A percentile compares a stretch with the other conserved stretches of the same genome.
These are phyloP conservation scores for Gnomoniopsis smithogilvyi DNA, from an alignment of 2,329 filamentous ascomycete genomes.

Conservation along the genomic window DNA sequence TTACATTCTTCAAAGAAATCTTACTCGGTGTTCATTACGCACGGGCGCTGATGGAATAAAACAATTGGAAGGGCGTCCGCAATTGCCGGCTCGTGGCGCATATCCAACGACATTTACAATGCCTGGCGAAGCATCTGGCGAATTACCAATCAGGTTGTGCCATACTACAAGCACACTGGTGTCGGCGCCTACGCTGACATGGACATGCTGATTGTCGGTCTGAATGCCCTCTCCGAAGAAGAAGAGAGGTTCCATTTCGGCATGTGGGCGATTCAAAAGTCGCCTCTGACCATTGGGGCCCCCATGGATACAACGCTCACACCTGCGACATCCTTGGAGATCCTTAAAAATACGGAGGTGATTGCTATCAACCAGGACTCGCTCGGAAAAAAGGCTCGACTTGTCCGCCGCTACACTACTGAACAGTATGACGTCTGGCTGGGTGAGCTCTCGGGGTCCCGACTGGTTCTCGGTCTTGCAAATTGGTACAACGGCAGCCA, in stretches of 20 bases:
- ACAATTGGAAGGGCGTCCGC: slow-evolving; percentile 33
- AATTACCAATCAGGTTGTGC: slow-evolving; percentile 49
- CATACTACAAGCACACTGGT: slow-evolving; percentile 40
- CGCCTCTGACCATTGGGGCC: slow-evolving; percentile 45
- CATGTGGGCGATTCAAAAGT: slow-evolving; percentile 51
- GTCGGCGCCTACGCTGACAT: slow-evolving; percentile 48
- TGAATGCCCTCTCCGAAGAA: slow-evolving; percentile 38
- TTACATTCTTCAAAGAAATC: background rate
- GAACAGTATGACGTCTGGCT: slow-evolving; percentile 50
- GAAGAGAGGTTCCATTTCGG: slow-evolving; percentile 52
- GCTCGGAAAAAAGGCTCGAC: slow-evolving; percentile 46
- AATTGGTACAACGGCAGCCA: slow-evolving; percentile 47
- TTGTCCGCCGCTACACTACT: slow-evolving; percentile 45
- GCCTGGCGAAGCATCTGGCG: slow-evolving; percentile 49
- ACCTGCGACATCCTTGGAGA: slow-evolving; percentile 35
- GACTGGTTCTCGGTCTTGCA: slow-evolving; percentile 42
- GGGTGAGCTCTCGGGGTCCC: slow-evolving; percentile 40
- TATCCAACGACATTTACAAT: slow-evolving; percentile 52
- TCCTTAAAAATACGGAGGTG: slow-evolving; percentile 49
- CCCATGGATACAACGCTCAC: slow-evolving; percentile 37
- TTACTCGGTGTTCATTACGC: background rate
- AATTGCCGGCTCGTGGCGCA: slow-evolving; percentile 46
- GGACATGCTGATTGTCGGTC: slow-evolving; percentile 51
- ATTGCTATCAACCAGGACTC: slow-evolving; percentile 58
- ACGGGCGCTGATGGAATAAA: background rate